These are phyloP conservation scores for Fragilariopsis cylindrus DNA, from an alignment of 108 stramenopile species.

Conservation along the genomic window DNA sequence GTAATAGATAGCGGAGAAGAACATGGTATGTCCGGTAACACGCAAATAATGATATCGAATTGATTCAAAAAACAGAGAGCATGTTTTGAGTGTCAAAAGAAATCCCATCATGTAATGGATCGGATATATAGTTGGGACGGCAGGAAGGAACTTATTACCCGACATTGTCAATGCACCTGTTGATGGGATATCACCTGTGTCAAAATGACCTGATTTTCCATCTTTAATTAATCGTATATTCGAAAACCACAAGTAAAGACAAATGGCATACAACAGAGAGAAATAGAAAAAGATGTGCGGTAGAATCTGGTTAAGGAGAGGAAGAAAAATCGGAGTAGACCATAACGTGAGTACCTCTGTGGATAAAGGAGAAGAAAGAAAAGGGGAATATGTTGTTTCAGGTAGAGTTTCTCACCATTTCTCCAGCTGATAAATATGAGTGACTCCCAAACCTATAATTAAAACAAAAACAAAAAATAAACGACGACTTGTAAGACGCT, in stretches of 20 bases:
- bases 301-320: slow-evolving; percentile 31
- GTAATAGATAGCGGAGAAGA: slow-evolving; percentile 89
- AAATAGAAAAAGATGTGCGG: slow-evolving; percentile 87
- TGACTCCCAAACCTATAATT: slow-evolving; percentile 35
- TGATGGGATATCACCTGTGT: slow-evolving; percentile 19
- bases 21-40: slow-evolving; percentile 85
- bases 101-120: slow-evolving; percentile 95
- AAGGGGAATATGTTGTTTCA: background rate
- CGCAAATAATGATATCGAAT: slow-evolving; percentile 91
- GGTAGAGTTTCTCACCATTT: slow-evolving; percentile 48
- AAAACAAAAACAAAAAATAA: no score
- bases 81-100: slow-evolving; percentile 79
- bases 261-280: slow-evolving; percentile 66
- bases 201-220: slow-evolving; percentile 48
- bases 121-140: slow-evolving; percentile 64
- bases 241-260: slow-evolving; percentile 66
- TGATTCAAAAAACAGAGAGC: slow-evolving; percentile 86
- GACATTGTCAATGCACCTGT: slow-evolving; percentile 8
- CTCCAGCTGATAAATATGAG: slow-evolving; percentile 92
- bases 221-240: slow-evolving; percentile 62
- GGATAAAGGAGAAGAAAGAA: background rate
- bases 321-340: background rate
- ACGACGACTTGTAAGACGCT: no score
- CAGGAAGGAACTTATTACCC: background rate
- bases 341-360: no score